Evolutionary conservation across 495 filamentous ascomycete genomes (phyloP), one percentile per base, ranked within the genome.

Genomic region (Talaromyces wortmannii): DNA sequence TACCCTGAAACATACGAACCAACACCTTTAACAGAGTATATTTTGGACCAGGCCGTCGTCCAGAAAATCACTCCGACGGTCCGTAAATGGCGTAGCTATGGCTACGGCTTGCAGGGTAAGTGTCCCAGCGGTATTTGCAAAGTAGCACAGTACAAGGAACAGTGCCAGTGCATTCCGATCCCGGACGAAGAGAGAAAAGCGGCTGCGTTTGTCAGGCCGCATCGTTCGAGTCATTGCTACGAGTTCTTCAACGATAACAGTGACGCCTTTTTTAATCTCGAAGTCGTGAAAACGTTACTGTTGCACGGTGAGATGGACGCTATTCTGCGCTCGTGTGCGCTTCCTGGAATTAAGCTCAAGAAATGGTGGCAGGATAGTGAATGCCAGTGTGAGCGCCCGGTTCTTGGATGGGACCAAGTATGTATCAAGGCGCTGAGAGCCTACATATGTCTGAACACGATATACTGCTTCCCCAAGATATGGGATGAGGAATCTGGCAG

Each of bases 291-390:
- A 23, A 63, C 63, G 2, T 48, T 65, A 5, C n/a, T 65, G 15
- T 15, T 65, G 2, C 52, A 61, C 18, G 61, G 61, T 5, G 59
- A 65, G 47, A 65, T 65, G 58, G 58, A 61, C 5, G 29, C 61
- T 3, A 50, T 65, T 18, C 43, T 65, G 0, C 58, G 59, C 3
- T 30, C 48, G 15, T 63, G 63, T 43, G 50, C 50, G 5, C 56
- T 59, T 51, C 61, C 59, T 8, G 48, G 54, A 3, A 45, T 57
- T 5, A 42, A 45, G 23, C 45, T 54, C 10, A 13, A 15, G 15
- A 0, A 31, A 4, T 66, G 61, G 62, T 45, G 45, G 44, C 5
- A 12, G 17, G 48, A 32, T n/a, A 10, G 2, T 29, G 16, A 58
- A 53, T 60, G 55, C n/a, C 30, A 53, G 31, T 17, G 23, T 11